Conservation (phyloP, 257 asterid species). For the Thymus quinquecostatus region DNA sequence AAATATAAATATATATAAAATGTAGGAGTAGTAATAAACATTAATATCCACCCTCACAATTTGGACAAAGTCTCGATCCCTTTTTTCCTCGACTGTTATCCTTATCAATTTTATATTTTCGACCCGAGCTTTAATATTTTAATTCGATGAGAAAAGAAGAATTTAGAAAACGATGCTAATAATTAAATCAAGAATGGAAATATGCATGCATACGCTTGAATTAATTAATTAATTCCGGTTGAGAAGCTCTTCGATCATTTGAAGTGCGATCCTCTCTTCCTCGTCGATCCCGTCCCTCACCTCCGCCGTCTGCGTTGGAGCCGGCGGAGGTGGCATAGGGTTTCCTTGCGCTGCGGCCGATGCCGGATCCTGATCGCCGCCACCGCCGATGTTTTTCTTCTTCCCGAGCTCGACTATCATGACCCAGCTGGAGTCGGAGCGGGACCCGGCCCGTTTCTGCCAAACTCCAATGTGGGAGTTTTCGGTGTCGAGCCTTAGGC, state of each 20-base stretch:
- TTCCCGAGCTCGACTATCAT: constrained; percentile 79
- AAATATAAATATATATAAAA: not conserved
- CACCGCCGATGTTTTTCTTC: constrained; percentile 26
- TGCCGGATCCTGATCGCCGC: not conserved
- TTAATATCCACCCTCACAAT: constrained; percentile 31
- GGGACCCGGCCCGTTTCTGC: constrained; percentile 91
- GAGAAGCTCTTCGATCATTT: constrained; percentile 87
- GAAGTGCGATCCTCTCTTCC: constrained; percentile 65
- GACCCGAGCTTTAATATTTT: not conserved
- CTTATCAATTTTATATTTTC: not conserved
- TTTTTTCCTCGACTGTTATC: constrained; percentile 8
- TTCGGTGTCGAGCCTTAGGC: constrained; percentile 81
- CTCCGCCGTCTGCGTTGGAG: constrained; percentile 1
- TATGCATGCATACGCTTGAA: not conserved
- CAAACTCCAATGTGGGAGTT: constrained; percentile 87
- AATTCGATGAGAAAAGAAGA: not conserved
- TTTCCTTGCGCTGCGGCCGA: constrained; percentile 12
- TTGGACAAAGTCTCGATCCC: constrained; percentile 25
- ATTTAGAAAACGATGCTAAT: not conserved
- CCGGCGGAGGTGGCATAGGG: constrained; percentile 17
- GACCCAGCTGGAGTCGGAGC: constrained; percentile 83
- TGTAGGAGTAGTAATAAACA: not conserved
- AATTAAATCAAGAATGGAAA: not conserved
- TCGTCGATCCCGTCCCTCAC: constrained; percentile 54
- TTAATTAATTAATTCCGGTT: constrained; percentile 41